Evolutionary conservation across 1,284 basidiomycete species (phyloP), one percentile per base, ranked within the genome.

Genomic region (Vanrija pseudolonga): DNA sequence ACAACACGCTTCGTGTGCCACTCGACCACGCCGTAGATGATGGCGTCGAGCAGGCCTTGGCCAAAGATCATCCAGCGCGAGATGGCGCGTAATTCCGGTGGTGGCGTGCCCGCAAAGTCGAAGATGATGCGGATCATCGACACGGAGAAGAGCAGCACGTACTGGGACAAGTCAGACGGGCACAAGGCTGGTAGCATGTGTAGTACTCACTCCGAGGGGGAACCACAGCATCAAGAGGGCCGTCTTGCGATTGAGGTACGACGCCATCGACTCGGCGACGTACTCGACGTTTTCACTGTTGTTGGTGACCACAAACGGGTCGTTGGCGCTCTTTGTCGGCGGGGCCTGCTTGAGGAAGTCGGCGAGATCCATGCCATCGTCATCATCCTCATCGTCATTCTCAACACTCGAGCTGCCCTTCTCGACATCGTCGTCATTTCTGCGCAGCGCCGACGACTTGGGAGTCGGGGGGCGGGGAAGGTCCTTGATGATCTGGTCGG

Each of bases 11-110:
- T 73, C 9, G 68, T 68, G 49, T 74, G 72, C 67, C 71, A 76
- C 63, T 78, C 76, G 49, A 78, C 71, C 8, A 73, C 46, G 36
- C 76, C 76, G 46, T 77, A 78, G 55, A 77, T 77, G 48, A 76
- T 14, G 4, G 71, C 73, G 51, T 77, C 72, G 4, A 76, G 60
- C 14, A 76, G 55, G 18, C 75, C 76, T 52, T 78, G 76, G 4
- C 72, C 62, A 43, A 78, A 73, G 46, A 78, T 66, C 54, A 76
- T 69, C 76, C 76, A 78, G 46, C 76, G 60, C 6, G 74, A 73
- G 17, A 78, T 51, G 7, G 76, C 76, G 24, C 73, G 56, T 12
- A 78, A 56, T 1, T 54, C 56, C 2, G 60, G 56, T 0, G 76
- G 72, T 3, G 73, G 68, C 14, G 55, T 37, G 6, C 64, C 61